phyloP scores from a whole-genome alignment of 2,329 filamentous ascomycete genomes.

The Lecanicillium sp. region DNA sequence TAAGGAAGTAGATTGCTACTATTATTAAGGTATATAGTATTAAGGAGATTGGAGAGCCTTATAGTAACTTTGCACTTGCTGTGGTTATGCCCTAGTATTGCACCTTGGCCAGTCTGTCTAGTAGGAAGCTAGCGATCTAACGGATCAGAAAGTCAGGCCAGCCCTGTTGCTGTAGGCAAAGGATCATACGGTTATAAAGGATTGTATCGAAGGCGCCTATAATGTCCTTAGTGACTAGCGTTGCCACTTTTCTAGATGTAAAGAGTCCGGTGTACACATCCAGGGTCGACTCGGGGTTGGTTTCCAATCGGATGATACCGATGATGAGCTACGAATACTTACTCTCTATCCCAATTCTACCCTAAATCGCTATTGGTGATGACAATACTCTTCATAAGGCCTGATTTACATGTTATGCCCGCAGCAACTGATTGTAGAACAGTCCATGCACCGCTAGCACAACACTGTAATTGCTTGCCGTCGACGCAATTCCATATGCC shows the following conservation, averaged over 20 bases:
- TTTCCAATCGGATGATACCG: too few species aligned
- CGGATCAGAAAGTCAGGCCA: constrained; percentile 2
- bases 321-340: too few species aligned
- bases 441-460: constrained; percentile 31
- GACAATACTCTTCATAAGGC: not conserved
- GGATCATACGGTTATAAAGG: constrained; percentile 3
- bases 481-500: constrained; percentile 53
- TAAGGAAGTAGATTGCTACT: constrained; percentile 5
- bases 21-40: constrained; percentile 6
- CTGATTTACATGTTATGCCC: not conserved
- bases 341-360: too few species aligned
- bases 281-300: too few species aligned
- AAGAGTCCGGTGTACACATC: too few species aligned
- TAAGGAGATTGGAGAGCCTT: constrained; percentile 7
- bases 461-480: constrained; percentile 53
- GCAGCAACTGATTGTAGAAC: not conserved
- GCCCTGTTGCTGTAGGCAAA: constrained; percentile 3
- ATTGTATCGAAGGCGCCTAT: constrained; percentile 7
- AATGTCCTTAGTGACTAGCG: constrained; percentile 6
- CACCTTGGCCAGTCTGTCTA: constrained; percentile 1
- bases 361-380: too few species aligned
- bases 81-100: constrained; percentile 1
- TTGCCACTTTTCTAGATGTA: constrained; percentile 2
- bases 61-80: not conserved
- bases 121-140: constrained; percentile 4